Base-by-base conservation (phyloP, 2,329 filamentous ascomycete genomes). In the Aureobasidium leucospermi region DNA sequence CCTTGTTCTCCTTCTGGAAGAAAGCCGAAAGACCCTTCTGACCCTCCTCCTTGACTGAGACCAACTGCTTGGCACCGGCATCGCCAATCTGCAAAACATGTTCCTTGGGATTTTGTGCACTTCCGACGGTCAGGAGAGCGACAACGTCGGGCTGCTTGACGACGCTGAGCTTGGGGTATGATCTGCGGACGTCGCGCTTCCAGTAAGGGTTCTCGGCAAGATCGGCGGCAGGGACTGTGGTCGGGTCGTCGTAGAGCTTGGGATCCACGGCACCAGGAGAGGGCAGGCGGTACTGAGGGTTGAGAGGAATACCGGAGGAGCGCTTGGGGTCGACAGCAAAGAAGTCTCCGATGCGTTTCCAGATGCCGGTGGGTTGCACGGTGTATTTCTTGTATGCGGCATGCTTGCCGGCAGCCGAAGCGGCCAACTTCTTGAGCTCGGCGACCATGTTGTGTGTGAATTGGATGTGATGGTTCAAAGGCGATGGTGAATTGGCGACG, bases 131-230 rank as follows among this genome's bases (percentile, higher is more conserved):
- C 71, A 99, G 80, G 67, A 99, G 83, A 43, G 87, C 88, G 28
- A 94, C 94, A 55, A 90, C 86, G 74, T 97, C 89, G 48, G 84
- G 84, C 79, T 97, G 94, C 61, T 79, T 86, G 63, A 99, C 83
- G 47, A 89, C 85, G 70, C 88, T 93, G 60, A 88, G 81, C 67
- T 81, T 82, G 34, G 94, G 89, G 78, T 97, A 97, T 68, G 81
- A 81, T 68, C 94, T 84, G 67, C 94, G 88, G 63, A 79, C 75
- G 71, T 99, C 94, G 69, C 94, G 91, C 81, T 96, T 95, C 90
- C 91, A 99, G 79, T 96, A 96, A 39, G 90, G 85, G 77, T 96
- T 96, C 74, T 93, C 89, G 68, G 90, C 90, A 68, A 96, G 86
- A 73, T 96, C 90, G 66, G 82, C 89, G 2, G 90, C 89, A n/a